Evolutionary conservation across 371 early-diverging fungal genomes (phyloP).

Genomic region (Coemansia sp.): DNA sequence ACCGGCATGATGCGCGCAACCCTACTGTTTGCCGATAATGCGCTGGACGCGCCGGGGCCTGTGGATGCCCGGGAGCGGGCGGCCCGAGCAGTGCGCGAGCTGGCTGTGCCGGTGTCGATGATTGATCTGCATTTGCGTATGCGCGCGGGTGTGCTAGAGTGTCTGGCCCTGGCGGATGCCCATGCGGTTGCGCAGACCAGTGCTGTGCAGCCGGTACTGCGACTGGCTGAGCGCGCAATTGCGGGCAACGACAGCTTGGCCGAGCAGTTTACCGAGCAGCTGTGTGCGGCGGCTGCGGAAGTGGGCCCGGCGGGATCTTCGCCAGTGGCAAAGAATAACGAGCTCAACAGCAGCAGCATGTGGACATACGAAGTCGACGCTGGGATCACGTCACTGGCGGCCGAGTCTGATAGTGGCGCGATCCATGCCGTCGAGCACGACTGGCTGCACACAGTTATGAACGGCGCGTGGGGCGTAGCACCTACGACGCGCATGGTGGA

Average conservation of each 20-base stretch:
- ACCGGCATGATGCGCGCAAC: conserved; percentile 13
- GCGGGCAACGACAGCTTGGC: conserved; percentile 28
- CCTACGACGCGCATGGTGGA: conserved; percentile 52
- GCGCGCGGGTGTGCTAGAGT: conserved; percentile 27
- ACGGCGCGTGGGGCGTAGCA: not conserved
- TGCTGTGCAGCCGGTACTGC: conserved; percentile 15
- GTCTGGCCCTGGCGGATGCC: conserved; percentile 8
- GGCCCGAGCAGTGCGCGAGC: conserved; percentile 5
- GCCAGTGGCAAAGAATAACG: not conserved
- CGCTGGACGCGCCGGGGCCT: conserved; percentile 42
- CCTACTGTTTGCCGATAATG: conserved; percentile 44
- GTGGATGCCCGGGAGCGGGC: too few relatives aligned
- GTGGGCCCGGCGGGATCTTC: not conserved
- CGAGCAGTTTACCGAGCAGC: conserved; percentile 25
- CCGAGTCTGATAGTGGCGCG: not conserved
- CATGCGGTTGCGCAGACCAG: not conserved
- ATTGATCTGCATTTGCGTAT: conserved; percentile 19
- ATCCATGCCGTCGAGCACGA: conserved; percentile 28
- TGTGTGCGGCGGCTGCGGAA: not conserved
- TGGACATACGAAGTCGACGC: conserved; percentile 52
- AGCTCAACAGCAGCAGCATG: not conserved
- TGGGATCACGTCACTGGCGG: conserved; percentile 46
- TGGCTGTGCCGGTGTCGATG: conserved; percentile 8
- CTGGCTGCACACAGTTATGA: conserved; percentile 14
- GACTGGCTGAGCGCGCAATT: conserved; percentile 32